Percentiles rank a stretch among this genome's conserved stretches.
phyloP scores from a whole-genome alignment of 75 land plant species.

The Azolla pinnata region DNA sequence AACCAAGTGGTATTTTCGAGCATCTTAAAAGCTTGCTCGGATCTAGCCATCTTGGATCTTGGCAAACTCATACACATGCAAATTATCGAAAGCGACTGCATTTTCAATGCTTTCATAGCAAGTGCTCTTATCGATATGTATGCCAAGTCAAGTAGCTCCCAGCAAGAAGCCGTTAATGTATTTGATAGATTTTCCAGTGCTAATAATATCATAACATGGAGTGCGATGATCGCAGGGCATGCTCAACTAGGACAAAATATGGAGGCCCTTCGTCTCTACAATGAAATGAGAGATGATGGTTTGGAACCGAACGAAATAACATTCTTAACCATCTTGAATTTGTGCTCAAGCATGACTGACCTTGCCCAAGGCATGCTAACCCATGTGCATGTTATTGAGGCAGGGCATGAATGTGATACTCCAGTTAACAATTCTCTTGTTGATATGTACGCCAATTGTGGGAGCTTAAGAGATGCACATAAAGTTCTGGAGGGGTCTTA shows the following conservation, averaged over 20 bases:
- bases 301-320: conserved; percentile 12
- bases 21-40: conserved; percentile 43
- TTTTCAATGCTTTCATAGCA: conserved; percentile 39
- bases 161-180: conserved; percentile 30
- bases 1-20: conserved; percentile 55
- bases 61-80: conserved; percentile 49
- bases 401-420: conserved; percentile 11
- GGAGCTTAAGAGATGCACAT: conserved; percentile 23
- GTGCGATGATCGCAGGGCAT: conserved; percentile 30
- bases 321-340: conserved; percentile 22
- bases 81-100: conserved; percentile 33
- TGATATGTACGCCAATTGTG: conserved; percentile 37
- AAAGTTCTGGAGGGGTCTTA: conserved; percentile 21
- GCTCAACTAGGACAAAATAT: conserved; percentile 9
- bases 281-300: conserved; percentile 13
- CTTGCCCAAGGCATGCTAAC: conserved; percentile 14
- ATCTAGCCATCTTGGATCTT: conserved; percentile 13
- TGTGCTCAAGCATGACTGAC: conserved; percentile 16
- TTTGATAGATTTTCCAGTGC: conserved; percentile 32
- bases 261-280: conserved; percentile 26
- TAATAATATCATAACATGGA: conserved; percentile 31
- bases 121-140: conserved; percentile 69
- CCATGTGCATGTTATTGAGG: conserved; percentile 27
- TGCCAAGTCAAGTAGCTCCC: conserved; percentile 31
- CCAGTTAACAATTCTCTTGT: conserved; percentile 25